Base-by-base conservation (phyloP, 1,139 yeast genomes). In the Lizanozyma gosingica region DNA sequence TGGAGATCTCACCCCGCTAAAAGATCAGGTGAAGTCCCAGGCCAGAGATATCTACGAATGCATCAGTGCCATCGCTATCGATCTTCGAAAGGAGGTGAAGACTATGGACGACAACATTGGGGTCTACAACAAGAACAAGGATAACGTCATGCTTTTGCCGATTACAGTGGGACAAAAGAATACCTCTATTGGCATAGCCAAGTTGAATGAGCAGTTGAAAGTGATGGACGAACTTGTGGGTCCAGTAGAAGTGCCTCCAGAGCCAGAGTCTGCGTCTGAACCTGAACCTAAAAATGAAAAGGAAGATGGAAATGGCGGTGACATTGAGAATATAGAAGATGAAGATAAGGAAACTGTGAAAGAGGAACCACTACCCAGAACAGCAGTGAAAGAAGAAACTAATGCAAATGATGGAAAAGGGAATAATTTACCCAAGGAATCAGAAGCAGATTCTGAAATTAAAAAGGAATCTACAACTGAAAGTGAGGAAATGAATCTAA, bases 141-240 rank as follows among this genome's bases (percentile, higher is more conserved):
- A 73, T 47, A 66, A 67, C 14, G 60, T 74, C 14, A 76, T 75
- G 67, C 69, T 79, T 18, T 59, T 78, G 33, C 85, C 86, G 2
- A 73, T 79, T 2, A 66, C 70, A 35, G 77, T 80, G 16, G 80
- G 77, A 45, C 81, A 78, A 50, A 79, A 78, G 60, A 80, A 80
- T 39, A 73, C 83, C 4, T 66, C 67, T 54, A 65, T 78, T 35
- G 83, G 83, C 2, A 60, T 60, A 35, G 63, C 63, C 46, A 75
- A 78, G 54, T 55, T 78, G 40, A 58, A 63, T 22, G 29, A 22
- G 11, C 29, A 22, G 11, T 22, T 22, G 11, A 6, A 22, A 22
- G 11, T 22, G 9, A 22, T 22, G 29, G 29, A 22, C 11, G 9
- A 6, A 11, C 29, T 22, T 22, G 29, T 22, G 6, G 29, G 29